A percentile compares a stretch with the other conserved stretches of the same genome.
Evolutionary conservation across 2,329 filamentous ascomycete genomes (phyloP).

Genomic region (Nigrospora osmanthi): DNA sequence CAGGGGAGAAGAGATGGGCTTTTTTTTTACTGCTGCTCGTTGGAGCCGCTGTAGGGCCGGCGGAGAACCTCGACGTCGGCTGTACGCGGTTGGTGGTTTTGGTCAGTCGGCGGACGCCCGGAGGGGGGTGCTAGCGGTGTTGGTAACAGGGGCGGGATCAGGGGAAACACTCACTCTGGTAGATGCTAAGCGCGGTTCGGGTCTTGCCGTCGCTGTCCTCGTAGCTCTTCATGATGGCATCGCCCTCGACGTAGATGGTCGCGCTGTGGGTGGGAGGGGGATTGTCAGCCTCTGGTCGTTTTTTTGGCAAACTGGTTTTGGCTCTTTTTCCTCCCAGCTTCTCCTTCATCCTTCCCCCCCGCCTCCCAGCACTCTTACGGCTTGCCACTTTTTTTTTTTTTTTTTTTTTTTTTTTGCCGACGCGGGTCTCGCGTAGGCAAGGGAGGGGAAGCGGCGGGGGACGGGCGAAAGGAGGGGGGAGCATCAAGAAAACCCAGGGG

Average conservation of each 20-base stretch:
- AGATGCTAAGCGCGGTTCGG: conserved; percentile 56
- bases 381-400: too few species aligned
- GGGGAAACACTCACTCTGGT: conserved; percentile 71
- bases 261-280: conserved; percentile 41
- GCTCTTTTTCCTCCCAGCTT: not conserved
- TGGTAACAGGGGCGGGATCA: not conserved
- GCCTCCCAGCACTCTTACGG: not conserved
- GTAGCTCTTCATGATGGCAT: conserved; percentile 61
- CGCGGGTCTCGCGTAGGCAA: too few species aligned
- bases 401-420: too few species aligned
- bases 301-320: not conserved
- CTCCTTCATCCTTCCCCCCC: not conserved
- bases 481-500: conserved; percentile 2
- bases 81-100: conserved; percentile 14
- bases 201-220: conserved; percentile 65
- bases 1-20: too few species aligned
- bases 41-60: conserved; percentile 7
- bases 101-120: not conserved
- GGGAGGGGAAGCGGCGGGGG: too few species aligned
- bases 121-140: too few species aligned
- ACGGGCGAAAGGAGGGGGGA: not conserved
- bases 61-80: conserved; percentile 40
- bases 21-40: too few species aligned
- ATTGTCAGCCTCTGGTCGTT: not conserved
- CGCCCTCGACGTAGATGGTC: conserved; percentile 76